Conservation (phyloP, 768 basidiomycete genomes). For the Hebeloma cylindrosporum region DNA sequence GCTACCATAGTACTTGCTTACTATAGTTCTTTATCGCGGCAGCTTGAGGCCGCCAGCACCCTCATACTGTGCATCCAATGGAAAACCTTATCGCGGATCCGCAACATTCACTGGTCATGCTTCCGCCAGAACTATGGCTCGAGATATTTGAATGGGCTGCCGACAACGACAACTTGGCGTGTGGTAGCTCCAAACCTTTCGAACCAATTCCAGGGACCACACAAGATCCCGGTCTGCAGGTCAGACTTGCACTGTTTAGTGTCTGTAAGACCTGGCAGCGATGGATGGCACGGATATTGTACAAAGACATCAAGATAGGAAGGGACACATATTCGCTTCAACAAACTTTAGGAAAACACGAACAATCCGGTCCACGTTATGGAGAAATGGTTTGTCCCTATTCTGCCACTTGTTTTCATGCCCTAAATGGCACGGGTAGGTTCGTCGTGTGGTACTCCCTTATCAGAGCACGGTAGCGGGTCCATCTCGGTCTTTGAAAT, state of each 20-base stretch:
- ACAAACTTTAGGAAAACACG: conserved; percentile 27
- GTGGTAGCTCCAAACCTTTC: conserved; percentile 48
- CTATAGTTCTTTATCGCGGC: too few relatives aligned
- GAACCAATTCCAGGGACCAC: conserved; percentile 32
- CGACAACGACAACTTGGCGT: conserved; percentile 24
- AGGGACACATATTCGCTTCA: conserved; percentile 24
- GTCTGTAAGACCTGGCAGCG: conserved; percentile 61
- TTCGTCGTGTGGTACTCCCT: conserved; percentile 59
- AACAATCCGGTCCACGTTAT: conserved; percentile 23
- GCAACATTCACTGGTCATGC: too few relatives aligned
- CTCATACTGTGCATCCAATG: conserved; percentile 3
- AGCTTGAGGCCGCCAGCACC: too few relatives aligned
- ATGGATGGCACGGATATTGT: conserved; percentile 47
- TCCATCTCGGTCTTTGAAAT: conserved; percentile 28
- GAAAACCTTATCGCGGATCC: too few relatives aligned
- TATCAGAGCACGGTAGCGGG: conserved; percentile 52
- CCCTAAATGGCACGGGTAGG: conserved; percentile 29
- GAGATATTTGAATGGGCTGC: conserved; percentile 49
- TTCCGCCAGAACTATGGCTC: conserved; percentile 59
- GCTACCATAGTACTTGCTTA: too few relatives aligned
- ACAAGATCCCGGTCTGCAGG: conserved; percentile 29
- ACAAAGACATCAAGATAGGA: conserved; percentile 51
- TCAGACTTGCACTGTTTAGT: conserved; percentile 43
- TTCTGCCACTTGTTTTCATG: neutral
- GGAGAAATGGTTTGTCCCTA: conserved; percentile 31